Conservation (phyloP, 164 flowering plant species). For the Vitis riparia region DNA sequence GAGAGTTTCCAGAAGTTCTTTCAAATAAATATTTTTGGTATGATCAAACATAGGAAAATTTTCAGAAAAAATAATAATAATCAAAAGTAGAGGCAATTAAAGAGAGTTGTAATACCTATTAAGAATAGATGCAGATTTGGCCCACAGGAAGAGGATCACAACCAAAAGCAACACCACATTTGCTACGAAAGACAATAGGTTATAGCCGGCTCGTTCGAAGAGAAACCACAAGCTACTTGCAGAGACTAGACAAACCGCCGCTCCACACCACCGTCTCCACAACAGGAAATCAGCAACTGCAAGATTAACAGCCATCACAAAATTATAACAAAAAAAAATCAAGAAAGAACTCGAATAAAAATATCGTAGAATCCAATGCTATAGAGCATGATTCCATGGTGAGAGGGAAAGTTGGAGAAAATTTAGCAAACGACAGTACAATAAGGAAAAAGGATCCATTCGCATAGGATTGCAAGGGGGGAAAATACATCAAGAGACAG, state of each 20-base stretch:
- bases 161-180: conserved; percentile 70
- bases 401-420: too few relatives aligned
- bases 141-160: conserved; percentile 75
- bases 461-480: not conserved
- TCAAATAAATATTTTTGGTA: too few relatives aligned
- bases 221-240: conserved; percentile 62
- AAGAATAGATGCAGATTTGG: conserved; percentile 79
- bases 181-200: conserved; percentile 48
- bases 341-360: not conserved
- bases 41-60: not conserved
- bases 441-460: not conserved
- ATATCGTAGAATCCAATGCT: not conserved
- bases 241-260: conserved; percentile 36
- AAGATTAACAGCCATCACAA: not conserved
- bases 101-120: conserved; percentile 46
- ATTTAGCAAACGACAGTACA: too few relatives aligned
- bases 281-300: conserved; percentile 80
- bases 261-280: conserved; percentile 59
- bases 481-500: conserved; percentile 2
- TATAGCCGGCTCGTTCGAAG: conserved; percentile 69
- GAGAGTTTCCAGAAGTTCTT: too few relatives aligned
- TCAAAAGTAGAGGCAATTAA: not conserved
- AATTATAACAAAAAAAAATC: not conserved
- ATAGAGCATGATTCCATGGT: not conserved
- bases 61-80: not conserved